Base-by-base conservation (phyloP, 2,329 filamentous ascomycete genomes). In the Sporothrix euskadiensis region DNA sequence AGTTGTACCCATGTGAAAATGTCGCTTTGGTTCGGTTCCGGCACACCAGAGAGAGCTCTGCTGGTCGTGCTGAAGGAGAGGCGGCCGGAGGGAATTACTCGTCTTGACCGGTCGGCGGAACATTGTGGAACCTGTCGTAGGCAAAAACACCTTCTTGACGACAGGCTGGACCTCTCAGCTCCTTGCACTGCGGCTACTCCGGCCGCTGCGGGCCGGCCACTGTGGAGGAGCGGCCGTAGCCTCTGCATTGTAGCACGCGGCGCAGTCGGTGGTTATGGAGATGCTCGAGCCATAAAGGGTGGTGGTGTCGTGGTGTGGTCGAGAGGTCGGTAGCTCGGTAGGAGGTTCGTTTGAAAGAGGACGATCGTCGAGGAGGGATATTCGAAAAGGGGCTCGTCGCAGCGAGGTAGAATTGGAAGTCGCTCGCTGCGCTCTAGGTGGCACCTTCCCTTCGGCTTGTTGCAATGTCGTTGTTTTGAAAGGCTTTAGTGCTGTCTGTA, bases 1-100 rank as follows among this genome's bases (percentile, higher is more conserved):
- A 76, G 49, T 2, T 44, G 30, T 47, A 61, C 14, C 69, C 71
- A 75, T 6, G 74, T 71, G 7, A 75, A 68, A 1, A 74, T 30
- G 19, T 22, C 61, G 4, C 22, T 12, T 14, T 66, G n/a, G 22
- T n/a, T 39, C 10, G 35, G 32, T 35, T 39, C 35, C 8, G 59
- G 39, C 39, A 14, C 39, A n/a, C 39, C 14, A 39, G 39, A 66
- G 39, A 47, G 56, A 12, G 30, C 39, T 3, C n/a, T 9, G n/a
- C 22, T 54, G 69, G 49, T 61, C 22, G 32, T 73, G 73, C 68
- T 72, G n/a, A 59, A 72, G 16, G 52, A 72, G 39, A 16, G 32
- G 14, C 66, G 61, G 39, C 61, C 26, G n/a, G 10, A 2, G 1
- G 61, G 2, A 10, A 22, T 26, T 1, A 6, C 39, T 66, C 39